These are phyloP conservation scores for Salvia rosmarinus DNA, from an alignment of 257 asterid genomes.

Conservation along the genomic window DNA sequence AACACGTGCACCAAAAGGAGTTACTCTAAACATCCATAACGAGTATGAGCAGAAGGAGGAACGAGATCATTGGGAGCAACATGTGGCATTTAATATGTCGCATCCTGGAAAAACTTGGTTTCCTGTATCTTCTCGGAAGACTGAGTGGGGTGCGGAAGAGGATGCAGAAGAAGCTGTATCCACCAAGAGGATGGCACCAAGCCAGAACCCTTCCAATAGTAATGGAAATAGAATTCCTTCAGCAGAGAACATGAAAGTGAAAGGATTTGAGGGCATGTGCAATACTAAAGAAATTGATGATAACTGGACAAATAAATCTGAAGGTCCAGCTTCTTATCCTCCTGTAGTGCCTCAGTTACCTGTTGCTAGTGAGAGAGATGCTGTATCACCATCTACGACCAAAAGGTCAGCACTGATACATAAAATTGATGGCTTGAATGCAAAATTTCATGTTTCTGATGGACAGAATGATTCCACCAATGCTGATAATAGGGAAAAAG, in stretches of 20 bases:
- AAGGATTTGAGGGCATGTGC: constrained; percentile 46
- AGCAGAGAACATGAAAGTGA: constrained; percentile 40
- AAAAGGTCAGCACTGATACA: constrained; percentile 67
- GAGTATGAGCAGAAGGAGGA: constrained; percentile 62
- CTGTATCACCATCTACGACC: constrained; percentile 42
- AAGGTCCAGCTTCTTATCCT: constrained; percentile 41
- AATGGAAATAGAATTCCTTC: constrained; percentile 49
- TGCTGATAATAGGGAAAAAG: constrained; percentile 47
- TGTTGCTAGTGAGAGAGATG: constrained; percentile 43
- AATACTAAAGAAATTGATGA: constrained; percentile 46
- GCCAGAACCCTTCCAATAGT: constrained; percentile 39
- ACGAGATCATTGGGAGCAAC: constrained; percentile 51
- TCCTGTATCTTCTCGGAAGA: constrained; percentile 47
- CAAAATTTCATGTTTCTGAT: constrained; percentile 76
- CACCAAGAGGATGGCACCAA: constrained; percentile 42
- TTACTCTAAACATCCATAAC: constrained; percentile 51
- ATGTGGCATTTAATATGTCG: constrained; percentile 36
- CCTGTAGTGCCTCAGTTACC: constrained; percentile 43
- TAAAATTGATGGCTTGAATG: constrained; percentile 82
- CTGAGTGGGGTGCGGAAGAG: constrained; percentile 84
- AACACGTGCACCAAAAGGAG: constrained; percentile 49
- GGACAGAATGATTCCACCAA: constrained; percentile 44
- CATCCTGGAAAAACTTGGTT: constrained; percentile 46
- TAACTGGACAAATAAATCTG: constrained; percentile 46
- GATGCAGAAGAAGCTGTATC: constrained; percentile 55